Conservation (phyloP, 306 rosid species). For the Ormosia emarginata region DNA sequence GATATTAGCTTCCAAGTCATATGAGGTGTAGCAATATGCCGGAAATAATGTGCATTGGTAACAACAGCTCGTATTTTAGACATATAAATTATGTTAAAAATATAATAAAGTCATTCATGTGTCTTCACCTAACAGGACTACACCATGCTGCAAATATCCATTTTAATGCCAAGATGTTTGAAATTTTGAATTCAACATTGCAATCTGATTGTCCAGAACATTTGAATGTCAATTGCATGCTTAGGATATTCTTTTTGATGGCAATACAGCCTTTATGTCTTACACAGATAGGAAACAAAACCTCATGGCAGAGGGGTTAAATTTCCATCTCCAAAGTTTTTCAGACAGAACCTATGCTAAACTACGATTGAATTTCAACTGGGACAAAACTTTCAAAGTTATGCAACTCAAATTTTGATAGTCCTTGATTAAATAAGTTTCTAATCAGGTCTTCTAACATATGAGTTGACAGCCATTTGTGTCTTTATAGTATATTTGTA, state of each 20-base stretch:
- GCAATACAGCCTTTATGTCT: background rate
- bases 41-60: background rate
- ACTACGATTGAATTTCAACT: background rate
- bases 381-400: background rate
- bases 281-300: background rate
- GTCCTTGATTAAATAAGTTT: background rate
- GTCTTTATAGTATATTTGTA: background rate
- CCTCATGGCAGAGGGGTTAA: background rate
- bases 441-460: background rate
- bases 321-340: background rate
- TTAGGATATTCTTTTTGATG: background rate
- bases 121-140: background rate
- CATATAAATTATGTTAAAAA: background rate
- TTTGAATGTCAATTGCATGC: background rate
- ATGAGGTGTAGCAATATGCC: background rate
- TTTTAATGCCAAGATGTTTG: background rate
- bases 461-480: background rate
- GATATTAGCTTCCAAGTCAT: constrained; percentile 29
- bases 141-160: background rate
- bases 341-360: background rate
- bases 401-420: background rate
- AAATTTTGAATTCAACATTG: background rate
- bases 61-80: background rate
- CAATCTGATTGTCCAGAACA: background rate
- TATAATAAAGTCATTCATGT: too few relatives aligned